These are phyloP conservation scores for Cadophora gregata DNA, from an alignment of 2,329 filamentous ascomycete genomes.

Conservation along the genomic window DNA sequence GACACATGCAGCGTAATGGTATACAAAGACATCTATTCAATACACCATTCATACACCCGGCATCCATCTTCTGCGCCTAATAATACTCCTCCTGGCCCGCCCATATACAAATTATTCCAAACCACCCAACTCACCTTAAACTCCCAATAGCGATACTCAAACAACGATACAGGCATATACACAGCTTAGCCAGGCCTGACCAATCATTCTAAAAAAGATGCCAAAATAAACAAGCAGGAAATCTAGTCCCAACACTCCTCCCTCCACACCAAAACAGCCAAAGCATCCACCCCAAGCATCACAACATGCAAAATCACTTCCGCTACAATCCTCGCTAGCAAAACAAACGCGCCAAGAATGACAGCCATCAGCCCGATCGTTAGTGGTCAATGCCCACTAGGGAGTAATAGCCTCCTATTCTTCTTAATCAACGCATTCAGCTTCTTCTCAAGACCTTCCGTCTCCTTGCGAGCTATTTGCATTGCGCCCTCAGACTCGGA, in stretches of 20 bases:
- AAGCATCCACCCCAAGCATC: slow-evolving; percentile 9
- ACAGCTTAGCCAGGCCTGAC: neutral
- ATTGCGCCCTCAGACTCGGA: slow-evolving; percentile 66
- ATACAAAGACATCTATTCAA: slow-evolving; percentile 6
- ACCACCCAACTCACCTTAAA: neutral
- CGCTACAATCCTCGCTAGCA: slow-evolving; percentile 16
- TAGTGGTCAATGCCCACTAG: slow-evolving; percentile 43
- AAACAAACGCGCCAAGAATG: slow-evolving; percentile 17
- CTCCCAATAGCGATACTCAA: neutral
- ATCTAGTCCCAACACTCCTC: slow-evolving; percentile 19
- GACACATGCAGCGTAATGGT: neutral
- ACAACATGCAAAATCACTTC: slow-evolving; percentile 20
- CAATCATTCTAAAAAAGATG: neutral
- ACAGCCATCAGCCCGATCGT: slow-evolving; percentile 16
- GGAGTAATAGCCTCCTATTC: slow-evolving; percentile 60
- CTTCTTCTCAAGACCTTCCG: slow-evolving; percentile 66
- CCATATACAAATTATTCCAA: neutral
- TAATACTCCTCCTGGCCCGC: neutral
- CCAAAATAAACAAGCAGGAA: neutral
- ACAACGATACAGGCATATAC: neutral
- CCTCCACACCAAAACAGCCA: slow-evolving; percentile 13
- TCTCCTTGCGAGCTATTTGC: slow-evolving; percentile 59
- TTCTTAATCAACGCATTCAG: slow-evolving; percentile 64
- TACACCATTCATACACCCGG: slow-evolving; percentile 5
- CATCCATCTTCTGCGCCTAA: neutral